phyloP scores from a whole-genome alignment of 306 rosid genomes.

The Begonia peltatifolia region DNA sequence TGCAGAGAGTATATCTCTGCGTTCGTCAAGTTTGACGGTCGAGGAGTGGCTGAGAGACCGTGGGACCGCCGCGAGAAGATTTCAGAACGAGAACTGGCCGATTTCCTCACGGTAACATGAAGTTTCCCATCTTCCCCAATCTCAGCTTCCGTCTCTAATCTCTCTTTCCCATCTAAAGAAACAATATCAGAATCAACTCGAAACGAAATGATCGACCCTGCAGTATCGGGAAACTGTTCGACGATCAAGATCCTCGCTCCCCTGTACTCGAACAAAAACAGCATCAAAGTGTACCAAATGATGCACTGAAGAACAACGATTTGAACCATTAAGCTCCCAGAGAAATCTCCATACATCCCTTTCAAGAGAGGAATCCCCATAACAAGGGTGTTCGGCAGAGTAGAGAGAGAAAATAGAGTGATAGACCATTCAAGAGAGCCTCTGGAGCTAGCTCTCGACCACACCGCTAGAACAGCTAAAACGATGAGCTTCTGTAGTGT shows the following conservation, averaged over 20 bases:
- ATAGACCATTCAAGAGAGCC: slow-evolving; percentile 44
- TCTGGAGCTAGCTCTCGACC: slow-evolving; percentile 24
- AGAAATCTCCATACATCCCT: slow-evolving; percentile 41
- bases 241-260: slow-evolving; percentile 60
- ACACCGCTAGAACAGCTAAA: slow-evolving; percentile 15
- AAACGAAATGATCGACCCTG: slow-evolving; percentile 55
- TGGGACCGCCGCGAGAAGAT: slow-evolving; percentile 45
- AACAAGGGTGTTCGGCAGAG: slow-evolving; percentile 38
- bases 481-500: slow-evolving; percentile 35
- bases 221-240: slow-evolving; percentile 81
- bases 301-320: slow-evolving; percentile 51
- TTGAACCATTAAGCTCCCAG: slow-evolving; percentile 14
- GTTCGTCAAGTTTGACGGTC: slow-evolving; percentile 65
- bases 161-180: slow-evolving; percentile 68
- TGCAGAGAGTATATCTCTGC: slow-evolving; percentile 80
- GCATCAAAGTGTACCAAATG: slow-evolving; percentile 70
- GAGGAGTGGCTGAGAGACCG: slow-evolving; percentile 53
- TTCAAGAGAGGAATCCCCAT: slow-evolving; percentile 46
- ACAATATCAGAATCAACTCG: slow-evolving; percentile 67
- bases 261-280: slow-evolving; percentile 69
- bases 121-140: slow-evolving; percentile 75
- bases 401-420: slow-evolving; percentile 35
- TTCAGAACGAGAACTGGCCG: slow-evolving; percentile 52
- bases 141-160: slow-evolving; percentile 64
- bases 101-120: slow-evolving; percentile 57